A percentile compares a stretch with the other conserved stretches of the same genome.
These are phyloP conservation scores for Botrytis byssoidea DNA, from an alignment of 2,329 filamentous ascomycete genomes.

Conservation along the genomic window DNA sequence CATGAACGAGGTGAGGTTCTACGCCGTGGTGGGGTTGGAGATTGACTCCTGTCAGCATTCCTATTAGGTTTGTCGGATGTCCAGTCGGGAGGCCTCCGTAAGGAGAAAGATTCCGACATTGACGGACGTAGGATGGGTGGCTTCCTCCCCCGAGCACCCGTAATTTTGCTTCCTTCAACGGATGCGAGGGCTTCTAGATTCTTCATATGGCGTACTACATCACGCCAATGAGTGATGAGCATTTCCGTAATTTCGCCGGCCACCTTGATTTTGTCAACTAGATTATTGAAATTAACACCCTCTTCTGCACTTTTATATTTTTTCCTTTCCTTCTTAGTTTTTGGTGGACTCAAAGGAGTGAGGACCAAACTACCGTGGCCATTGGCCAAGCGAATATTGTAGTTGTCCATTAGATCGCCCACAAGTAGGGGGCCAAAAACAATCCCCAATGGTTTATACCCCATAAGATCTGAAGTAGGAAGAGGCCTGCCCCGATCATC, in stretches of 20 bases:
- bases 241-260: conserved; percentile 62
- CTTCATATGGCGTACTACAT: conserved; percentile 60
- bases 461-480: conserved; percentile 60
- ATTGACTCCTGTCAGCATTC: conserved; percentile 35
- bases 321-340: conserved; percentile 45
- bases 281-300: conserved; percentile 28
- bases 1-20: conserved; percentile 30
- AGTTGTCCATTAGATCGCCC: conserved; percentile 55
- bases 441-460: conserved; percentile 60
- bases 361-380: conserved; percentile 33
- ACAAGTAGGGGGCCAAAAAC: conserved; percentile 64
- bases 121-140: conserved; percentile 42
- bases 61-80: conserved; percentile 28
- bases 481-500: conserved; percentile 52
- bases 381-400: conserved; percentile 41
- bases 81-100: conserved; percentile 44
- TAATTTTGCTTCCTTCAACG: conserved; percentile 21
- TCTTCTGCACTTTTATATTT: conserved; percentile 33
- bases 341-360: conserved; percentile 41
- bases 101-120: conserved; percentile 44
- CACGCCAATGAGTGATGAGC: conserved; percentile 64
- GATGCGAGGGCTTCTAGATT: conserved; percentile 40
- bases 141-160: conserved; percentile 24
- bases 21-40: conserved; percentile 41
- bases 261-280: conserved; percentile 55